Base-by-base conservation (phyloP, 192 early-diverging fungal species). In the Radiomyces spectabilis region DNA sequence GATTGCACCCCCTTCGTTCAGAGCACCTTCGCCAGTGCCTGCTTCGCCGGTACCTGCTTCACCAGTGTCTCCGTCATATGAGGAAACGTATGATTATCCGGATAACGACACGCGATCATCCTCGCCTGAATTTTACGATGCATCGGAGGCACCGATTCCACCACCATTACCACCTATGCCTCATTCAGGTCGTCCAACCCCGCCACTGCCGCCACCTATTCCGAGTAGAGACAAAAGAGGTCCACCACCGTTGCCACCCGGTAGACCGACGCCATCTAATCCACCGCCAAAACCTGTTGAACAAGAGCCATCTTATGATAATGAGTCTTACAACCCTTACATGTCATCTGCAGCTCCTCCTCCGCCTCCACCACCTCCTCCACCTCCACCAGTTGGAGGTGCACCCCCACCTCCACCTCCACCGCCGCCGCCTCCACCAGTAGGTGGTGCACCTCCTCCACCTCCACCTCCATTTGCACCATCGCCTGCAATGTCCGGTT, bases 201-300 rank as follows among this genome's bases (percentile, higher is more conserved):
- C 60, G 8, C 52, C 46, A 5, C 51, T 52, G n/a, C 59, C 59
- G 5, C 59, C 59, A 7, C 34, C 51, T 13, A 30, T 53, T 30
- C 59, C 59, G 16, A 61, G 48, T 41, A 62, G 64, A 54, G 50
- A 58, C 39, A 32, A 50, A 52, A 56, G 62, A 57, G 57, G 57
- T 22, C 67, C 64, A 39, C 58, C 67, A 19, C 66, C 67, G n/a
- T n/a, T n/a, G n/a, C n/a, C n/a, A n/a, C n/a, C n/a, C n/a, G n/a
- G n/a, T n/a, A n/a, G n/a, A n/a, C n/a, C n/a, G n/a, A n/a, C n/a
- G n/a, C n/a, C n/a, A n/a, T n/a, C n/a, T n/a, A n/a, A n/a, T n/a
- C n/a, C n/a, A n/a, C n/a, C n/a, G n/a, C n/a, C n/a, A n/a, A n/a
- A n/a, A n/a, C n/a, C n/a, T n/a, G n/a, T n/a, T n/a, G n/a, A n/a